phyloP scores from a whole-genome alignment of 768 basidiomycete genomes.

The Hericium coralloides region DNA sequence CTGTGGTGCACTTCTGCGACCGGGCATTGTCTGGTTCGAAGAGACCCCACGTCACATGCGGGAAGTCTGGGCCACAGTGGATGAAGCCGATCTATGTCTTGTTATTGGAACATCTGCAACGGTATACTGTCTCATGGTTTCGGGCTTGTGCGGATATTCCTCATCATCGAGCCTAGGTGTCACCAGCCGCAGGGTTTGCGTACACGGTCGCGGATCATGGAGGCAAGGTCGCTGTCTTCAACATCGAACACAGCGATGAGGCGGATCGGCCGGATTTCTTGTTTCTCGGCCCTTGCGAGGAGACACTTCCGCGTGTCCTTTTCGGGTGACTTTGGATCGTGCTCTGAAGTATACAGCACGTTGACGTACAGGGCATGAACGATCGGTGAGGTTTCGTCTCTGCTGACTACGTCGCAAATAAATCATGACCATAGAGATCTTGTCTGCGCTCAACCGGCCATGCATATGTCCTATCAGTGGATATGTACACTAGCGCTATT shows the following conservation, averaged over 20 bases:
- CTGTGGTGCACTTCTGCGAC: conserved; percentile 23
- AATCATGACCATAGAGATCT: too few relatives aligned
- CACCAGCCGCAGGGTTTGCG: conserved; percentile 24
- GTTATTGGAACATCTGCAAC: conserved; percentile 32
- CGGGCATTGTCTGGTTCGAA: conserved; percentile 37
- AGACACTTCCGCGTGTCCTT: conserved; percentile 23
- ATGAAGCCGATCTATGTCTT: conserved; percentile 25
- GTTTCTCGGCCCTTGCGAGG: conserved; percentile 41
- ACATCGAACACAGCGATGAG: conserved; percentile 23
- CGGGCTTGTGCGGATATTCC: background rate
- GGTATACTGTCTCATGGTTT: background rate
- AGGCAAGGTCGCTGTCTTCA: conserved; percentile 29
- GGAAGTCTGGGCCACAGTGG: conserved; percentile 20
- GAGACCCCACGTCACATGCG: conserved; percentile 23
- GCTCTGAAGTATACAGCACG: too few relatives aligned
- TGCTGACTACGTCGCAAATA: too few relatives aligned
- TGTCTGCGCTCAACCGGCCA: too few relatives aligned
- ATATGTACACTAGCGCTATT: too few relatives aligned
- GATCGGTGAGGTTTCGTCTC: too few relatives aligned
- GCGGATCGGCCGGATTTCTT: conserved; percentile 38
- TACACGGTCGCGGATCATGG: conserved; percentile 19
- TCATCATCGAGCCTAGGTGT: conserved; percentile 17
- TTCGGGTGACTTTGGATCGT: too few relatives aligned
- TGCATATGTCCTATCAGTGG: too few relatives aligned
- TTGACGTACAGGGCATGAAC: too few relatives aligned